phyloP scores from a whole-genome alignment of 306 rosid species.

The Cucurbita maxima region DNA sequence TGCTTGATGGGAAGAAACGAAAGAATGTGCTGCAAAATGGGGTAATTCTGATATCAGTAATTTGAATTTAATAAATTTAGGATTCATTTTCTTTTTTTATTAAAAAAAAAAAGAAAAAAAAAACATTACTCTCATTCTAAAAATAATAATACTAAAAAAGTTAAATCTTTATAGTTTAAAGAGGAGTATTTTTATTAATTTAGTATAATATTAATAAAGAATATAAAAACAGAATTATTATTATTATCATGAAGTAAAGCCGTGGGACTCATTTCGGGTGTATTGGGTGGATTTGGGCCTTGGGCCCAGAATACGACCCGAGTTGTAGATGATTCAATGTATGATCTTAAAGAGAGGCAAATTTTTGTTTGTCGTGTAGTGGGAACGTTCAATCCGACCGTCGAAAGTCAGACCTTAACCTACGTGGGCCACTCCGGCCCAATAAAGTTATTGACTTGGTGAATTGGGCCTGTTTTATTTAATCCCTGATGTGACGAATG shows the following conservation, averaged over 20 bases:
- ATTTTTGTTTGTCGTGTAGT: neutral
- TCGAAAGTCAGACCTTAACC: neutral
- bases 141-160: too few species aligned
- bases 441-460: neutral
- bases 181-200: too few species aligned
- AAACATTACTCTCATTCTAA: too few species aligned
- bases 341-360: neutral
- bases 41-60: neutral
- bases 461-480: neutral
- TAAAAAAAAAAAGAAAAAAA: too few species aligned
- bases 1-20: constrained; percentile 16
- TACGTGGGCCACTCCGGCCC: neutral
- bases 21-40: constrained; percentile 16
- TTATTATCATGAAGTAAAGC: too few species aligned
- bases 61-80: too few species aligned
- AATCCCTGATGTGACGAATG: neutral
- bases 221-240: too few species aligned
- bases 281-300: neutral
- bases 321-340: neutral
- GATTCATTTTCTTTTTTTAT: too few species aligned
- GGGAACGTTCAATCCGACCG: neutral
- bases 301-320: neutral
- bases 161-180: too few species aligned
- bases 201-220: too few species aligned
- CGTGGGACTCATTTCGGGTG: too few species aligned